Conservation (phyloP, 345 rosid species). For the Carallia brachiata region DNA sequence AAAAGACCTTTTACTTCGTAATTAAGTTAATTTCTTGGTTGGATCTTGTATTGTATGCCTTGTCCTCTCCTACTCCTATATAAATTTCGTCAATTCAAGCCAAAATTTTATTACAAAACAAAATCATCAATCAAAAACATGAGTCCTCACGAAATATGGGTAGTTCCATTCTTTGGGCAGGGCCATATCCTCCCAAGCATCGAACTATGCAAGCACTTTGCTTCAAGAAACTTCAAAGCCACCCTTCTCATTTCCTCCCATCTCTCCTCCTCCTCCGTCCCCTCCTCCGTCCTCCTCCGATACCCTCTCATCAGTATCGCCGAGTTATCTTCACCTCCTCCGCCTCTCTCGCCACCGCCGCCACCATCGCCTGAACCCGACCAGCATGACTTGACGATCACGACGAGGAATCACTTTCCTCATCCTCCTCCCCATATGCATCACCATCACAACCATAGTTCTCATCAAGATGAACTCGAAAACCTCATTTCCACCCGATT, state of each 20-base stretch:
- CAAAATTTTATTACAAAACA: neutral
- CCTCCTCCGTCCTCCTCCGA: slow-evolving; percentile 28
- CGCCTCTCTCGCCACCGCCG: slow-evolving; percentile 13
- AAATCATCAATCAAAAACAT: too few relatives aligned
- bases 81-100: neutral
- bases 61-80: too few relatives aligned
- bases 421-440: neutral
- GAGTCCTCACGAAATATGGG: slow-evolving; percentile 21
- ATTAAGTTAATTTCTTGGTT: too few relatives aligned
- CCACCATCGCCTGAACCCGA: neutral
- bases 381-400: too few relatives aligned
- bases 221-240: slow-evolving; percentile 21
- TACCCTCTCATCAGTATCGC: slow-evolving; percentile 22
- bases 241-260: slow-evolving; percentile 35
- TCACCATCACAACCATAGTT: slow-evolving; percentile 7
- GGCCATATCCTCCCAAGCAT: slow-evolving; percentile 46
- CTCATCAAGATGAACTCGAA: slow-evolving; percentile 24
- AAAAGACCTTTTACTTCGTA: too few relatives aligned
- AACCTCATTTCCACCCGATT: too few relatives aligned
- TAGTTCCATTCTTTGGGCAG: slow-evolving; percentile 39
- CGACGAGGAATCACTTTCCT: too few relatives aligned
- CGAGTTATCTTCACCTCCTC: slow-evolving; percentile 14
- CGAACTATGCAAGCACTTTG: slow-evolving; percentile 36
- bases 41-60: too few relatives aligned
- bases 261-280: slow-evolving; percentile 24